A percentile compares a stretch with the other conserved stretches of the same genome.
Conservation (phyloP, 805 yeast genomes). For the Candida methanosorbosa region DNA sequence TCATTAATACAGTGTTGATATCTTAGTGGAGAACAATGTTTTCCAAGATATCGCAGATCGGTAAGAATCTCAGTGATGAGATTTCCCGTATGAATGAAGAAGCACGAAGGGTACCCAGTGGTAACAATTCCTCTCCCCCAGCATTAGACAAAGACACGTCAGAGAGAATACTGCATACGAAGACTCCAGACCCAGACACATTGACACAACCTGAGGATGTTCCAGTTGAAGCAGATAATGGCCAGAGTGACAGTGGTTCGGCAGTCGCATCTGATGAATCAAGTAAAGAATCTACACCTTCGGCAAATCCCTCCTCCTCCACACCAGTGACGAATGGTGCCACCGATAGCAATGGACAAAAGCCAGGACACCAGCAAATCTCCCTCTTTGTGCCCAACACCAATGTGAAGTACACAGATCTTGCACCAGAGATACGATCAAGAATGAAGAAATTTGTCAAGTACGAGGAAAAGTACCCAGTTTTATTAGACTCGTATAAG, state of each 20-base stretch:
- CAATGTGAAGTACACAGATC: conserved; percentile 25
- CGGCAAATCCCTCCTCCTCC: neutral
- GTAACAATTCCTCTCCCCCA: conserved; percentile 7
- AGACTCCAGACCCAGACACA: conserved; percentile 39
- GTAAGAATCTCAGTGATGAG: conserved; percentile 59
- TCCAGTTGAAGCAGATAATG: conserved; percentile 5
- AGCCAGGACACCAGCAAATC: neutral
- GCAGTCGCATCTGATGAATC: neutral
- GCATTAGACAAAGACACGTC: conserved; percentile 17
- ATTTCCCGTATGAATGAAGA: conserved; percentile 28
- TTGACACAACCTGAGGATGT: conserved; percentile 41
- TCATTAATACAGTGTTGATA: too few relatives aligned
- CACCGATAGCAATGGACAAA: neutral
- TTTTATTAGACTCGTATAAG: conserved; percentile 76
- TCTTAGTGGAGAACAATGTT: too few relatives aligned
- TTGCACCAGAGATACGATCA: conserved; percentile 49
- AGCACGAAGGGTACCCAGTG: conserved; percentile 11
- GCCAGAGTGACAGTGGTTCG: neutral
- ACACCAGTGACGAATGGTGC: conserved; percentile 7
- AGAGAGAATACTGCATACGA: conserved; percentile 26
- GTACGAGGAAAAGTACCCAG: conserved; percentile 88
- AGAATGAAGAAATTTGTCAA: conserved; percentile 70
- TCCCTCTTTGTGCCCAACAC: conserved; percentile 19
- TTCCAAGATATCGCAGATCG: conserved; percentile 49
- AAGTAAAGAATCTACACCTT: neutral